Conservation (phyloP, 768 basidiomycete genomes). For the Punctularia strigosozonata region DNA sequence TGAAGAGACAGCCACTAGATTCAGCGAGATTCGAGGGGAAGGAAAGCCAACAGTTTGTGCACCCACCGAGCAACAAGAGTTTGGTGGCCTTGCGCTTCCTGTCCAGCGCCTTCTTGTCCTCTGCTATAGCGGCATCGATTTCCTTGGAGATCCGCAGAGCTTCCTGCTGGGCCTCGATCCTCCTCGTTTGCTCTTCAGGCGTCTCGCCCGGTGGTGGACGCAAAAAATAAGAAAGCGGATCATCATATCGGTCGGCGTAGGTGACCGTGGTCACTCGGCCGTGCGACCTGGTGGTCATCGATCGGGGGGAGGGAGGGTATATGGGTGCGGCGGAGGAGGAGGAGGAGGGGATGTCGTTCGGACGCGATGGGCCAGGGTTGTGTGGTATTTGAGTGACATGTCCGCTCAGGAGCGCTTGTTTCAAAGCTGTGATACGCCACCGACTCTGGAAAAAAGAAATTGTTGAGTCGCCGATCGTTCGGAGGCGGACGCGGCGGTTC, state of each 20-base stretch:
- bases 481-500: no score
- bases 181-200: slow-evolving; percentile 21
- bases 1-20: neutral
- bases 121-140: slow-evolving; percentile 36
- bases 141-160: slow-evolving; percentile 31
- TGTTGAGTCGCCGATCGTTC: no score
- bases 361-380: no score
- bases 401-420: no score
- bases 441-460: no score
- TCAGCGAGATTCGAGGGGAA: neutral
- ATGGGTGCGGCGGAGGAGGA: no score
- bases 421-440: no score
- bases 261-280: no score
- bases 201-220: slow-evolving; percentile 24
- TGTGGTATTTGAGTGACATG: no score
- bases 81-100: slow-evolving; percentile 39
- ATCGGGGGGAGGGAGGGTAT: no score
- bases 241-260: slow-evolving; percentile 13
- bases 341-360: no score
- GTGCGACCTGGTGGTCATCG: no score
- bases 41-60: neutral
- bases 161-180: slow-evolving; percentile 26
- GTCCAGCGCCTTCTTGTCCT: slow-evolving; percentile 33
- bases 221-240: slow-evolving; percentile 20
- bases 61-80: slow-evolving; percentile 42